Conservation (phyloP, 2,329 filamentous ascomycete genomes). For the Rachicladosporium sp. region DNA sequence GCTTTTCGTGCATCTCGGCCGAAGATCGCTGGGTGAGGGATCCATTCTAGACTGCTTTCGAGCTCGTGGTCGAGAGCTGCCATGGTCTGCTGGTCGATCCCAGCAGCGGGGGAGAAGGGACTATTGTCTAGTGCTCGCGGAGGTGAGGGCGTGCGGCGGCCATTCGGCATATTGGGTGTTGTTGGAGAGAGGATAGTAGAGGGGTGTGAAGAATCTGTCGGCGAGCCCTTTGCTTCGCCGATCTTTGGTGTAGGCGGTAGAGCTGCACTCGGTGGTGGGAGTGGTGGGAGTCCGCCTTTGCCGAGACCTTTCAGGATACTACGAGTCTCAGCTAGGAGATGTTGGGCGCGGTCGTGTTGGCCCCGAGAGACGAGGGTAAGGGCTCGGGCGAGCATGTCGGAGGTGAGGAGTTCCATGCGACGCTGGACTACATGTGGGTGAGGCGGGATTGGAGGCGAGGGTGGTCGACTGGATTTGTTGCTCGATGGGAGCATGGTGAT, state of each 20-base stretch:
- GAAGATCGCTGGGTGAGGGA: slow-evolving; percentile 91
- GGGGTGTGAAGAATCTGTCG: slow-evolving; percentile 11
- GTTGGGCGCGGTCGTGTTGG: slow-evolving; percentile 87
- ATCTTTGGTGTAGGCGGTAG: slow-evolving; percentile 25
- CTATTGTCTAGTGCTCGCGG: slow-evolving; percentile 23
- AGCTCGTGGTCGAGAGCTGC: slow-evolving; percentile 81
- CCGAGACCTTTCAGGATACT: slow-evolving; percentile 92
- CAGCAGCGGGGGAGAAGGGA: slow-evolving; percentile 48
- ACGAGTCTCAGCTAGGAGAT: slow-evolving; percentile 81
- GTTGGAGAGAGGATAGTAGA: slow-evolving; percentile 2
- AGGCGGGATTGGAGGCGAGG: slow-evolving; percentile 75
- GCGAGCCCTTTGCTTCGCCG: slow-evolving; percentile 8
- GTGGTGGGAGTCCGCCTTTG: slow-evolving; percentile 84
- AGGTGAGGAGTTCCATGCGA: slow-evolving; percentile 93
- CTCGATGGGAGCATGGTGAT: slow-evolving; percentile 77
- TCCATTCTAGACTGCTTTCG: slow-evolving; percentile 88
- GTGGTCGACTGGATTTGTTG: slow-evolving; percentile 25
- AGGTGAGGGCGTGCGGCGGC: slow-evolving; percentile 30
- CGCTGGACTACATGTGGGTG: slow-evolving; percentile 92
- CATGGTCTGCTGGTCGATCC: slow-evolving; percentile 76
- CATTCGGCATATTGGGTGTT: slow-evolving; percentile 2
- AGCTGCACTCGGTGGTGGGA: slow-evolving; percentile 44
- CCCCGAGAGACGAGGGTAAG: slow-evolving; percentile 80
- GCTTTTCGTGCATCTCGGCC: slow-evolving; percentile 88
- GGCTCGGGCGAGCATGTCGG: slow-evolving; percentile 91